A percentile compares a stretch with the other conserved stretches of the same genome.
phyloP scores from a whole-genome alignment of 306 rosid genomes.

The Quercus mongolica region DNA sequence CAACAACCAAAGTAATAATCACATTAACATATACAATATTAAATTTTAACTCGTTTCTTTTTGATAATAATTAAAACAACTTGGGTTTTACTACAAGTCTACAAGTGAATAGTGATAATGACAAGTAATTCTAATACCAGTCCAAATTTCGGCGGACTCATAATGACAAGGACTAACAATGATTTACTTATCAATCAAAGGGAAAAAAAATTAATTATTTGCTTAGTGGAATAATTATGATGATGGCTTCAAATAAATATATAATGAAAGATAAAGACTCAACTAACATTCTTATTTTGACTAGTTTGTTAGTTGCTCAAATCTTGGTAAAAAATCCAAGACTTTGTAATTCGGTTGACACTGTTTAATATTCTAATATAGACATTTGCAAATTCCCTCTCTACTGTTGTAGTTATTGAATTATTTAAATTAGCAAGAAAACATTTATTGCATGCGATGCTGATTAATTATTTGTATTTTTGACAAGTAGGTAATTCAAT shows the following conservation, averaged over 20 bases:
- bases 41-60: too few species aligned
- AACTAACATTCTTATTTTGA: neutral
- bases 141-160: neutral
- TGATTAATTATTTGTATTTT: too few species aligned
- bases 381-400: too few species aligned
- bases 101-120: neutral
- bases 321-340: neutral
- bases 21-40: too few species aligned
- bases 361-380: too few species aligned
- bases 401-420: too few species aligned
- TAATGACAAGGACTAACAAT: neutral
- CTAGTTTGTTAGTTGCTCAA: neutral
- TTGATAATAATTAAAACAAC: neutral
- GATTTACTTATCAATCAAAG: too few species aligned
- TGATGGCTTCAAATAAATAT: neutral
- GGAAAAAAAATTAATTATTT: neutral
- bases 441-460: too few species aligned
- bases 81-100: neutral
- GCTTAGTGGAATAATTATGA: neutral
- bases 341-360: too few species aligned
- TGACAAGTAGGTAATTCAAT: neutral
- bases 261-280: neutral
- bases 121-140: neutral
- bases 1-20: neutral
- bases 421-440: neutral